Evolutionary conservation across 2,329 filamentous ascomycete genomes (phyloP).

Genomic region (Aspergillus quadrilineatus): DNA sequence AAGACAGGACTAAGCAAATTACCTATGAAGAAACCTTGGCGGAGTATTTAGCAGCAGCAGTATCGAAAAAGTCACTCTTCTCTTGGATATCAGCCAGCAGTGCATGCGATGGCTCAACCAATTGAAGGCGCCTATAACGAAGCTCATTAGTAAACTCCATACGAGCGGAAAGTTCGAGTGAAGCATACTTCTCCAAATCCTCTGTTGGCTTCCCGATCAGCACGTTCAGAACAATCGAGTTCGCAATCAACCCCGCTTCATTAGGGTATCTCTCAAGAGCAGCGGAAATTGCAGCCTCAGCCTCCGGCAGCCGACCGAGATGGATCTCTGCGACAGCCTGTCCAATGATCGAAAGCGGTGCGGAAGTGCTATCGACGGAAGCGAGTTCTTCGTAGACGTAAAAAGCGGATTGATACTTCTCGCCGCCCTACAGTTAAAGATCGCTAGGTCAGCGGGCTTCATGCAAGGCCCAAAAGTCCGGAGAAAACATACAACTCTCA

Average conservation of each 20-base stretch:
- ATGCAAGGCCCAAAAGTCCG: too few species aligned
- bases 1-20: conserved; percentile 15
- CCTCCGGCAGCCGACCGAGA: conserved; percentile 82
- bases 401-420: conserved; percentile 94
- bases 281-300: conserved; percentile 79
- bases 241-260: conserved; percentile 75
- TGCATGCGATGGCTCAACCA: conserved; percentile 64
- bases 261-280: conserved; percentile 72
- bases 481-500: conserved; percentile 67
- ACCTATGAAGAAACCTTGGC: conserved; percentile 63
- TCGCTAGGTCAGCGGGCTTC: background rate
- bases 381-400: conserved; percentile 98
- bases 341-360: conserved; percentile 72
- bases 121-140: conserved; percentile 41
- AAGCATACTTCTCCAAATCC: conserved; percentile 62
- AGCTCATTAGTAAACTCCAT: background rate
- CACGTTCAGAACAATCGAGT: conserved; percentile 75
- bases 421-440: conserved; percentile 65
- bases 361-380: conserved; percentile 77
- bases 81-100: conserved; percentile 73
- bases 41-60: conserved; percentile 80
- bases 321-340: conserved; percentile 92
- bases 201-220: conserved; percentile 70
- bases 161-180: background rate
- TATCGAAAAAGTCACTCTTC: conserved; percentile 86